Conservation (phyloP, 2,329 filamentous ascomycete species). For the Trichoderma sp. region DNA sequence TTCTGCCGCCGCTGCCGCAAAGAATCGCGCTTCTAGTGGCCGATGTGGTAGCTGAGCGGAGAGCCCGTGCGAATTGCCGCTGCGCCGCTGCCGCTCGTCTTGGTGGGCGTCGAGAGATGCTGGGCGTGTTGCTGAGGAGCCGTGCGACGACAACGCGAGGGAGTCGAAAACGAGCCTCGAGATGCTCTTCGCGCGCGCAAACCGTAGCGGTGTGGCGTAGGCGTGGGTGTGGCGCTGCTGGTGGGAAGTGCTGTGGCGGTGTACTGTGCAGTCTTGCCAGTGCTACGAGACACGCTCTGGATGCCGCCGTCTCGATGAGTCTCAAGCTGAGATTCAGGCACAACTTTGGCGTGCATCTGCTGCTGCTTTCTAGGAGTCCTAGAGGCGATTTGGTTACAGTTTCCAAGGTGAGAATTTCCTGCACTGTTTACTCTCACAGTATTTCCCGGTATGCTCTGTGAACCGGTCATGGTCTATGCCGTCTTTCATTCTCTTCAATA, state of each 20-base stretch:
- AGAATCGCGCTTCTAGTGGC: not conserved
- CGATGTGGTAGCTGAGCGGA: slow-evolving; percentile 12
- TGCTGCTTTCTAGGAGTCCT: not conserved
- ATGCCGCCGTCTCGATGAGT: not conserved
- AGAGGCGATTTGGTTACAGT: not conserved
- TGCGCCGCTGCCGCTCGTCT: not conserved
- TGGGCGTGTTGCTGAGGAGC: not conserved
- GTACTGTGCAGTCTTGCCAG: not conserved
- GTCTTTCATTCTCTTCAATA: not conserved
- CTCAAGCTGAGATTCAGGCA: not conserved
- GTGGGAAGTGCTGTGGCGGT: slow-evolving; percentile 19
- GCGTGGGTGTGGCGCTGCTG: slow-evolving; percentile 23
- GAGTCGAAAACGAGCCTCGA: slow-evolving; percentile 24
- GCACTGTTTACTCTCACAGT: not conserved
- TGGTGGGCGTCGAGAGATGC: slow-evolving; percentile 6
- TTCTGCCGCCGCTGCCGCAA: not conserved
- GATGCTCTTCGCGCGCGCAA: slow-evolving; percentile 30
- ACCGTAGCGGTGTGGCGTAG: slow-evolving; percentile 26
- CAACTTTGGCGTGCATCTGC: not conserved
- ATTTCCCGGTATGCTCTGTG: not conserved
- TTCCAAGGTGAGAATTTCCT: not conserved
- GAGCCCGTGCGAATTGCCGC: not conserved
- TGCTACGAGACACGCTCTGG: not conserved
- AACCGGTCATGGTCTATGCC: not conserved
- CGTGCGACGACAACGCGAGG: slow-evolving; percentile 24